Evolutionary conservation across 2,329 filamentous ascomycete species (phyloP).

Genomic region (Penicillium italicum): DNA sequence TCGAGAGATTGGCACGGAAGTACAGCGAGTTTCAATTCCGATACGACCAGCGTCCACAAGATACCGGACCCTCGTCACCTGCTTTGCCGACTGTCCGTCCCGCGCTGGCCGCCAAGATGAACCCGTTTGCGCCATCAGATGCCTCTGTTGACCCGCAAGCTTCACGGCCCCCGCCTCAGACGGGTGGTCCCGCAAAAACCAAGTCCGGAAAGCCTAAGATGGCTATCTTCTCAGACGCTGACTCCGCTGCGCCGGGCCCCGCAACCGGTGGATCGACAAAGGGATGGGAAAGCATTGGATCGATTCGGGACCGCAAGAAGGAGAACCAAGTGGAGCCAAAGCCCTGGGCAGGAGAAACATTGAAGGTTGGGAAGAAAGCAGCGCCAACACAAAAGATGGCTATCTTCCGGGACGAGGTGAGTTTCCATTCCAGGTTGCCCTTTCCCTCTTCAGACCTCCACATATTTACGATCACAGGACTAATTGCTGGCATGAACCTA

Average conservation of each 20-base stretch:
- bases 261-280: conserved; percentile 55
- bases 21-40: conserved; percentile 87
- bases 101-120: conserved; percentile 77
- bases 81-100: conserved; percentile 79
- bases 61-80: conserved; percentile 72
- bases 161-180: conserved; percentile 49
- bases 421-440: conserved; percentile 44
- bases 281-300: conserved; percentile 91
- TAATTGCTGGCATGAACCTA: conserved; percentile 64
- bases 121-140: conserved; percentile 67
- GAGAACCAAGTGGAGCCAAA: conserved; percentile 84
- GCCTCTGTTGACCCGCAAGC: conserved; percentile 63
- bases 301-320: conserved; percentile 83
- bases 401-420: conserved; percentile 95
- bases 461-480: conserved; percentile 93
- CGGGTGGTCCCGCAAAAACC: conserved; percentile 49
- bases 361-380: conserved; percentile 83
- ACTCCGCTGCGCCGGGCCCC: conserved; percentile 56
- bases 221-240: conserved; percentile 81
- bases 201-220: conserved; percentile 76
- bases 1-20: conserved; percentile 77
- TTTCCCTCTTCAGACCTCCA: conserved; percentile 46
- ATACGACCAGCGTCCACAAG: conserved; percentile 63
- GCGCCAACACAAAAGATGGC: conserved; percentile 74
- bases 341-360: conserved; percentile 86